Evolutionary conservation across 768 basidiomycete genomes (phyloP), one percentile per base, ranked within the genome.

Genomic region (Boletus bicolor): DNA sequence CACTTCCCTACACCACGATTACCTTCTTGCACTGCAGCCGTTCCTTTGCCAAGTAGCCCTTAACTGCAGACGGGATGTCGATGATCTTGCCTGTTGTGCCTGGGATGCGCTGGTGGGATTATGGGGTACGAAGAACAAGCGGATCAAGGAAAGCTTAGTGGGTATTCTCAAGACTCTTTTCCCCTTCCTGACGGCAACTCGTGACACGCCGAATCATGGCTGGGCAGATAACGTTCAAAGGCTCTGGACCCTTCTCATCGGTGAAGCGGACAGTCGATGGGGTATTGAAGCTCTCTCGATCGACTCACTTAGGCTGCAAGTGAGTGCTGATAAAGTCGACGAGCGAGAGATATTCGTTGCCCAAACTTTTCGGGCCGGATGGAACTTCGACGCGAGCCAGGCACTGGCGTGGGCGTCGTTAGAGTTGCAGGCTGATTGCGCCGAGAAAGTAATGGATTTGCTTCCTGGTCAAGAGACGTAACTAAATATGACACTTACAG

Each of bases 381-480:
- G 78, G 76, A 80, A 83, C 60, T 92, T 98, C 63, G 83, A 84
- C 56, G 58, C 77, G 0, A 75, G 68, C 19, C 87, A 93, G 67
- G 90, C 89, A 1, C 69, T 90, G 34, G 77, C 85, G 0, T 97
- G 94, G 94, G 80, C 84, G 7, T 76, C 87, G 7, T 72, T 93
- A 7, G 86, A 93, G 67, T 73, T 95, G 21, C 88, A 90, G 56
- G 89, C 91, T 4, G 90, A 92, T 67, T 89, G 87, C 65, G 79
- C 83, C 5, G 78, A 78, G 49, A 82, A 85, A 76, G 91, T 91
- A 64, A 53, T 74, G 32, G 5, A 30, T 44, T 26, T 32, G 0
- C 38, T 49, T 37, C 14, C 26, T 50, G 39, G 8, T 61, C 38
- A 42, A 50, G 38, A 44, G 3, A 9, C 36, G 34, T 39, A 39